A percentile compares a stretch with the other conserved stretches of the same genome.
phyloP scores from a whole-genome alignment of 257 asterid species.

The Solanum piurae region DNA sequence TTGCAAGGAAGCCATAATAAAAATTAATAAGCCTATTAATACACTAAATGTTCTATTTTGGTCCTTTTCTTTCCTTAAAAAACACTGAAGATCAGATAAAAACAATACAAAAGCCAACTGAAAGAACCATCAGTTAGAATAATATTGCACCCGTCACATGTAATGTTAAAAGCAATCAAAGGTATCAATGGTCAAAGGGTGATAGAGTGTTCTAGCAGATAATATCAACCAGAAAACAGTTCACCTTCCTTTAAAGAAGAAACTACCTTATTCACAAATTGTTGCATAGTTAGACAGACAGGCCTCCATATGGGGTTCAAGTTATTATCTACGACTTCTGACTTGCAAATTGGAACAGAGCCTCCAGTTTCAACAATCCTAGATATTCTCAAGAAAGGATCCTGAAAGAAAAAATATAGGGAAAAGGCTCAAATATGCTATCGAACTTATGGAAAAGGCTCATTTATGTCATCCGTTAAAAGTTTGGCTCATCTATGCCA shows the following conservation, averaged over 20 bases:
- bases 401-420: not conserved
- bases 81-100: not conserved
- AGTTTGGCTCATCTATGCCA: too few relatives aligned
- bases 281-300: conserved; percentile 41
- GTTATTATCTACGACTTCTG: conserved; percentile 72
- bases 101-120: not conserved
- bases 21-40: not conserved
- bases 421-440: too few relatives aligned
- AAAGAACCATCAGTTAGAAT: not conserved
- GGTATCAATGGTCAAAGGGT: not conserved
- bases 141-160: not conserved
- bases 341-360: conserved; percentile 59
- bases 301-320: conserved; percentile 70
- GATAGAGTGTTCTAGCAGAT: not conserved
- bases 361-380: conserved; percentile 48
- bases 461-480: too few relatives aligned
- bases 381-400: conserved; percentile 46
- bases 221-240: not conserved
- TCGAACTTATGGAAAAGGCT: too few relatives aligned
- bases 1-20: not conserved
- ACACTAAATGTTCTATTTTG: not conserved
- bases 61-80: not conserved
- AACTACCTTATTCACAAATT: conserved; percentile 44
- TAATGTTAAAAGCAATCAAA: not conserved
- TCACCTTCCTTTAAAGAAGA: not conserved